Conservation (phyloP, 2,329 filamentous ascomycete genomes). For the Cladosporium sp. region DNA sequence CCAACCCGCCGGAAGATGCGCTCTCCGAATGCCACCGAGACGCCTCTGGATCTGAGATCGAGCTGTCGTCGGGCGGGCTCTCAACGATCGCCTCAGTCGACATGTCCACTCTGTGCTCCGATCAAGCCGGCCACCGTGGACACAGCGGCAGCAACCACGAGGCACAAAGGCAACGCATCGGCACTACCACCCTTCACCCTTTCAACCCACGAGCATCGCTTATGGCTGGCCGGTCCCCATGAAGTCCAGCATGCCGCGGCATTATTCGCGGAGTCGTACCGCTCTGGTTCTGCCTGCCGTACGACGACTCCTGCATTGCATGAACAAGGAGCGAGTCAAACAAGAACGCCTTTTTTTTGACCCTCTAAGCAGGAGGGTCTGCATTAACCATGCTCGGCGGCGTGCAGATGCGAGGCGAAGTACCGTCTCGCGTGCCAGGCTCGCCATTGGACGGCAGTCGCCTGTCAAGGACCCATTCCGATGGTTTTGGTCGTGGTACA, state of each 20-base stretch:
- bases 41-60: conserved; percentile 10
- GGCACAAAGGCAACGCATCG: conserved; percentile 5
- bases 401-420: not conserved
- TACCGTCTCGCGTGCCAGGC: conserved; percentile 2
- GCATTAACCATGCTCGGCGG: conserved; percentile 15
- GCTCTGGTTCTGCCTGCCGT: not conserved
- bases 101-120: not conserved
- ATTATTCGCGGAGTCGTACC: conserved; percentile 1
- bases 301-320: not conserved
- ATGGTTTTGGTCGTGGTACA: not conserved
- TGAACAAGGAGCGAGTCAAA: not conserved
- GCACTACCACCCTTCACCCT: conserved; percentile 3
- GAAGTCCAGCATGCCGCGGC: not conserved
- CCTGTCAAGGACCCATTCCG: not conserved
- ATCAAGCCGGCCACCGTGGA: conserved; percentile 3
- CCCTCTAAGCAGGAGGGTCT: not conserved
- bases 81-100: not conserved
- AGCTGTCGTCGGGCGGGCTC: not conserved
- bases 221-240: conserved; percentile 3
- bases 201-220: conserved; percentile 7
- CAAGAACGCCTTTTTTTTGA: not conserved
- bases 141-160: conserved; percentile 1
- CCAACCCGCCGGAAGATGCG: not conserved
- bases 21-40: not conserved
- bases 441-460: conserved; percentile 1